Evolutionary conservation across 306 rosid species (phyloP).

Genomic region (Ceratonia siliqua): DNA sequence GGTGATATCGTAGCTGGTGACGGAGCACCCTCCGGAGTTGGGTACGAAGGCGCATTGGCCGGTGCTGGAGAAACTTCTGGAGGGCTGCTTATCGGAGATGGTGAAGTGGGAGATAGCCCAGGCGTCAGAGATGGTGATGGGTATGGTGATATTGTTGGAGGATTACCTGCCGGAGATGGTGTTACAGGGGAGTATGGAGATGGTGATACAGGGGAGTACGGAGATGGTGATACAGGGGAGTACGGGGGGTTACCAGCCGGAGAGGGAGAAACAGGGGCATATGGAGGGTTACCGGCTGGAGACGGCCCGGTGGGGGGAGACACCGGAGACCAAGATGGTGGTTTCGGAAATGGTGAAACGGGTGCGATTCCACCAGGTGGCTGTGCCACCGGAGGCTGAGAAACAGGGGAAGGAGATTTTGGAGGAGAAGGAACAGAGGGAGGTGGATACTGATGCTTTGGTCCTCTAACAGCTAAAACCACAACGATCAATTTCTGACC

Average conservation of each 20-base stretch:
- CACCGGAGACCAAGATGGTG: conserved; percentile 23
- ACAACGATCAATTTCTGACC: conserved; percentile 65
- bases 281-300: not conserved
- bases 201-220: too few relatives aligned
- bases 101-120: not conserved
- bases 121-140: not conserved
- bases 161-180: not conserved
- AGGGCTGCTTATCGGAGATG: not conserved
- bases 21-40: not conserved
- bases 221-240: too few relatives aligned
- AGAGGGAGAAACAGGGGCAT: not conserved
- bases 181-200: too few relatives aligned
- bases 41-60: not conserved
- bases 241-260: not conserved
- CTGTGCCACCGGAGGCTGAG: not conserved
- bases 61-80: not conserved
- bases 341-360: not conserved
- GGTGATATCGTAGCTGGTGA: not conserved
- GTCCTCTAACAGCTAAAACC: conserved; percentile 48
- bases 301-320: not conserved
- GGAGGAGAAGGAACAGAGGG: not conserved
- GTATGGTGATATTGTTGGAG: not conserved
- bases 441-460: not conserved
- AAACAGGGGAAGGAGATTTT: conserved; percentile 5
- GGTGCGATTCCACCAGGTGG: not conserved